Conservation (phyloP, 257 asterid species). For the Solanum paucissectum region DNA sequence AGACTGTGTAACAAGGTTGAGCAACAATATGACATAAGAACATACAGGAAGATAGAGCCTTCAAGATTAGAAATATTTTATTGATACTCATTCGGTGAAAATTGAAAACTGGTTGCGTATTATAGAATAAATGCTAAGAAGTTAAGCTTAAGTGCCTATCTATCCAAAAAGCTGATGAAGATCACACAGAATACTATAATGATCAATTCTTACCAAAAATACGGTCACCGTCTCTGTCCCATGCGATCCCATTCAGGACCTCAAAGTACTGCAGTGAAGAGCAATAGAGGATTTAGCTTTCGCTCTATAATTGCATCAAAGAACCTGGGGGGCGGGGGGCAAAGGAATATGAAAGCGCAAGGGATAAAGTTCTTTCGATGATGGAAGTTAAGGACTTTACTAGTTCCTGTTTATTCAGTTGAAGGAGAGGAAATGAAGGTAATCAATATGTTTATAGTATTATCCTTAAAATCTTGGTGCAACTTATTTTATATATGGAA, state of each 20-base stretch:
- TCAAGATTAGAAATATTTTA: background rate
- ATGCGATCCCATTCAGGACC: constrained; percentile 92
- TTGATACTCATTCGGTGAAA: background rate
- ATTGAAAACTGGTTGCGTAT: background rate
- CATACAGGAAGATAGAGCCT: background rate
- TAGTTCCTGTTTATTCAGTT: background rate
- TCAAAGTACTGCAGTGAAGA: constrained; percentile 49
- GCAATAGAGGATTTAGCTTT: background rate
- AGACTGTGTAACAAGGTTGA: background rate
- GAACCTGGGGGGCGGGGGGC: background rate
- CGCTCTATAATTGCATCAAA: background rate
- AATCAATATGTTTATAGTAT: background rate
- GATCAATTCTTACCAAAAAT: constrained; percentile 42
- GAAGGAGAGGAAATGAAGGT: background rate
- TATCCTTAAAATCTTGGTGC: background rate
- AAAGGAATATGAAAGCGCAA: background rate
- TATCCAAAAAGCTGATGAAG: background rate
- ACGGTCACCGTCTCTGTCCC: constrained; percentile 58
- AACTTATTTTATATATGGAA: background rate
- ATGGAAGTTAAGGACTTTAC: background rate
- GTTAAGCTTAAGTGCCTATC: background rate
- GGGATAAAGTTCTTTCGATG: background rate
- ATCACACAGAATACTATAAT: background rate
- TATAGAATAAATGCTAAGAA: background rate
- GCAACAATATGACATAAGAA: background rate